Percentiles rank a stretch among this genome's conserved stretches.
These are phyloP conservation scores for Eucalyptus sideroxylon DNA, from an alignment of 345 rosid species.

Conservation along the genomic window DNA sequence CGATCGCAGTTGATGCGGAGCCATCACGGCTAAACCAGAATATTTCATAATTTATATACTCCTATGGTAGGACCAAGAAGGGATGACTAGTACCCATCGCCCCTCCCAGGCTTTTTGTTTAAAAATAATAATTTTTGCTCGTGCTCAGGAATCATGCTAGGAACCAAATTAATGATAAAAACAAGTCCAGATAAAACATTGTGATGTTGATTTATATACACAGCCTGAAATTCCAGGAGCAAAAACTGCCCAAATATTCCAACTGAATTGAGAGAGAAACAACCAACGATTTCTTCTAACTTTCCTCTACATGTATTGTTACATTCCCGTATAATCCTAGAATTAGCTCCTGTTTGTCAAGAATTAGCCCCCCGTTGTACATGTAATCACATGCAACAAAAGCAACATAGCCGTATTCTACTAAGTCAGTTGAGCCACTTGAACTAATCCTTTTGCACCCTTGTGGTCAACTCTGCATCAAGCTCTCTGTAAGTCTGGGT, in stretches of 20 bases:
- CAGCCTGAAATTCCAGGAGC: neutral
- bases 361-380: neutral
- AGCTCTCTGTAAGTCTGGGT: neutral
- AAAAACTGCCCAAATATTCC: neutral
- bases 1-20: neutral
- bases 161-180: neutral
- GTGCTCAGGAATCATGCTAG: neutral
- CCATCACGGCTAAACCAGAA: neutral
- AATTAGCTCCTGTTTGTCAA: neutral
- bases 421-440: neutral
- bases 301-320: neutral
- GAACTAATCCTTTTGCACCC: neutral
- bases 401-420: neutral
- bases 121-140: neutral
- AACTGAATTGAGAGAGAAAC: neutral
- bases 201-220: neutral
- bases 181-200: neutral
- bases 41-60: neutral
- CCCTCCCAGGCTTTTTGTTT: neutral
- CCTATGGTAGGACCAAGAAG: neutral
- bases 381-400: neutral
- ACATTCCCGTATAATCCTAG: neutral
- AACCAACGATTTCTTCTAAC: neutral
- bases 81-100: neutral
- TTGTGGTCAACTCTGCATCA: neutral